These are phyloP conservation scores for Xylaria sp. DNA, from an alignment of 2,329 filamentous ascomycete species.

Conservation along the genomic window DNA sequence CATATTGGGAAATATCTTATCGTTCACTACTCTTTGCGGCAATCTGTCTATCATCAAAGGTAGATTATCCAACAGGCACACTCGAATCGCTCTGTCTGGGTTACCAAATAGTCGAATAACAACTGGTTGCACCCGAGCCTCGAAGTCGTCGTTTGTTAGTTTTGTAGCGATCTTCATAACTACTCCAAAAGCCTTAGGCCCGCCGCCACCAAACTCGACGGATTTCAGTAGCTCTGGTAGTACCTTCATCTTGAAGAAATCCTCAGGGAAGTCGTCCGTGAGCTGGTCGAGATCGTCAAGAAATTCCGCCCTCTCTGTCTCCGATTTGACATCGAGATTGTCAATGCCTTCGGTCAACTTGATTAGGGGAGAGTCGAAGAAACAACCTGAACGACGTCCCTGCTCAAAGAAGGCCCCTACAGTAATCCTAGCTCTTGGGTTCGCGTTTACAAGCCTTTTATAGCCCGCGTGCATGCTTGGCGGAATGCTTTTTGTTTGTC, in stretches of 20 bases:
- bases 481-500: slow-evolving; percentile 87
- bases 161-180: slow-evolving; percentile 93
- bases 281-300: slow-evolving; percentile 87
- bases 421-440: slow-evolving; percentile 88
- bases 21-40: slow-evolving; percentile 88
- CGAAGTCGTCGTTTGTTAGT: slow-evolving; percentile 89
- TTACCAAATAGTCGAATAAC: slow-evolving; percentile 88
- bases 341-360: slow-evolving; percentile 93
- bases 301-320: slow-evolving; percentile 85
- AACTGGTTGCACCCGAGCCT: slow-evolving; percentile 83
- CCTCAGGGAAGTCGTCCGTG: slow-evolving; percentile 94
- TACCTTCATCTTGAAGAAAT: slow-evolving; percentile 98
- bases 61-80: slow-evolving; percentile 89
- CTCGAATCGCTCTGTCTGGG: slow-evolving; percentile 90
- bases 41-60: slow-evolving; percentile 92
- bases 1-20: slow-evolving; percentile 96
- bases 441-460: slow-evolving; percentile 86
- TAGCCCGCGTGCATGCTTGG: slow-evolving; percentile 91
- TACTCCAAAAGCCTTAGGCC: slow-evolving; percentile 87
- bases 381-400: slow-evolving; percentile 81
- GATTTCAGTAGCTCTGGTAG: slow-evolving; percentile 96
- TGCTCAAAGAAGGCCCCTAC: slow-evolving; percentile 90
- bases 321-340: slow-evolving; percentile 87
- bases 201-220: slow-evolving; percentile 97
- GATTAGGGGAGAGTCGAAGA: slow-evolving; percentile 93